Evolutionary conservation across 2,329 filamentous ascomycete genomes (phyloP).

Genomic region (Ceratocystis smalleyi): DNA sequence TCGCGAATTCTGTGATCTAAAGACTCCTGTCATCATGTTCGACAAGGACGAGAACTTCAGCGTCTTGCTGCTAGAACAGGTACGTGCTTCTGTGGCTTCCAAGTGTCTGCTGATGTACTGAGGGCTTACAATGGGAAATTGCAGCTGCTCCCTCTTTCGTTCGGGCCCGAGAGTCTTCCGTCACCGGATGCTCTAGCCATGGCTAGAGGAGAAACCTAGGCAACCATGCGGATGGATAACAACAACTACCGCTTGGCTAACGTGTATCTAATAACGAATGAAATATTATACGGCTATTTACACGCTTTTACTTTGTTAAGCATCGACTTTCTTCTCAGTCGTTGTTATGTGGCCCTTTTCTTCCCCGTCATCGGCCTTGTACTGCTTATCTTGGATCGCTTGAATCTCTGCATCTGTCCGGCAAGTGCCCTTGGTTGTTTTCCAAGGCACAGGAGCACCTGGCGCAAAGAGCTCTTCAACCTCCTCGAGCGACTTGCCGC

Average conservation of each 20-base stretch:
- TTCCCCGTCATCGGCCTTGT: slow-evolving; percentile 17
- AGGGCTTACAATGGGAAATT: neutral
- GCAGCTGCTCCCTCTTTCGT: slow-evolving; percentile 52
- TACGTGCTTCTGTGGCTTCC: slow-evolving; percentile 23
- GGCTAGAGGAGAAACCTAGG: neutral
- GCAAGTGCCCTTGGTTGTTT: slow-evolving; percentile 24
- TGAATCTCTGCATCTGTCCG: slow-evolving; percentile 22
- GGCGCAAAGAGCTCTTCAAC: slow-evolving; percentile 26
- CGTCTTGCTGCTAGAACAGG: slow-evolving; percentile 54
- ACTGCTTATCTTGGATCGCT: slow-evolving; percentile 18
- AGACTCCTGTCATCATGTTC: slow-evolving; percentile 79
- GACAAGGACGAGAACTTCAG: slow-evolving; percentile 60
- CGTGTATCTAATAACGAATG: neutral
- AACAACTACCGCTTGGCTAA: neutral
- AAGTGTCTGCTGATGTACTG: neutral
- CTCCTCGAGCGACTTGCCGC: slow-evolving; percentile 30
- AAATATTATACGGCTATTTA: neutral
- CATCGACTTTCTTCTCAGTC: neutral
- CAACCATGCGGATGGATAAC: neutral
- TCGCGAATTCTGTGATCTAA: slow-evolving; percentile 55
- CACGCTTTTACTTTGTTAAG: neutral
- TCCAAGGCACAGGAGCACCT: slow-evolving; percentile 26
- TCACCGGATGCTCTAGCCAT: slow-evolving; percentile 18
- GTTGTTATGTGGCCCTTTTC: slow-evolving; percentile 7
- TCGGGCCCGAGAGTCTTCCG: slow-evolving; percentile 46